phyloP scores from a whole-genome alignment of 371 early-diverging fungal genomes.

The Mucor plumbeus region DNA sequence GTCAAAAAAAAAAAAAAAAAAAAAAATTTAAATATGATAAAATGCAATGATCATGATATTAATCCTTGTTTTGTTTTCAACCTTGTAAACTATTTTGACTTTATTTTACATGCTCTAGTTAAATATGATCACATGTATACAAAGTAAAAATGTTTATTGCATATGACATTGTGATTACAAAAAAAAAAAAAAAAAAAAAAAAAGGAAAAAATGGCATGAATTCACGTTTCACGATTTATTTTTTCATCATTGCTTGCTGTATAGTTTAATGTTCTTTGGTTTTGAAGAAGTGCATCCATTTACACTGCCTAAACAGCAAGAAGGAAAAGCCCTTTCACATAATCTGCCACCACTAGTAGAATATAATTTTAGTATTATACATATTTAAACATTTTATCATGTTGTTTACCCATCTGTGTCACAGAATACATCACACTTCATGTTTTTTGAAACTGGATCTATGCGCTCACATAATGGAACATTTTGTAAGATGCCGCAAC shows the following conservation, averaged over 20 bases:
- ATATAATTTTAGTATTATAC: not conserved
- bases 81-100: not conserved
- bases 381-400: not conserved
- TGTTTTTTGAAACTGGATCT: not conserved
- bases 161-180: slow-evolving; percentile 7
- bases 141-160: slow-evolving; percentile 4
- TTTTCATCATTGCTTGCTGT: not conserved
- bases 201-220: not conserved
- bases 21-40: not conserved
- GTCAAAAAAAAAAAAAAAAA: no score
- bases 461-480: slow-evolving; percentile 15
- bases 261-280: slow-evolving; percentile 13
- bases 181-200: no score
- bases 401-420: slow-evolving; percentile 19
- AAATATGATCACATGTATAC: not conserved
- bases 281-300: slow-evolving; percentile 17
- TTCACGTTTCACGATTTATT: not conserved
- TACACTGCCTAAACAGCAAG: slow-evolving; percentile 8
- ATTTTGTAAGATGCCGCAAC: slow-evolving; percentile 9
- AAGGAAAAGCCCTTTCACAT: slow-evolving; percentile 10
- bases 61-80: no score
- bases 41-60: no score
- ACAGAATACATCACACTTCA: slow-evolving; percentile 21
- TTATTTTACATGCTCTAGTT: not conserved
- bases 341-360: slow-evolving; percentile 14